These are phyloP conservation scores for Didymella lethalis DNA, from an alignment of 2,329 filamentous ascomycete species.

Conservation along the genomic window DNA sequence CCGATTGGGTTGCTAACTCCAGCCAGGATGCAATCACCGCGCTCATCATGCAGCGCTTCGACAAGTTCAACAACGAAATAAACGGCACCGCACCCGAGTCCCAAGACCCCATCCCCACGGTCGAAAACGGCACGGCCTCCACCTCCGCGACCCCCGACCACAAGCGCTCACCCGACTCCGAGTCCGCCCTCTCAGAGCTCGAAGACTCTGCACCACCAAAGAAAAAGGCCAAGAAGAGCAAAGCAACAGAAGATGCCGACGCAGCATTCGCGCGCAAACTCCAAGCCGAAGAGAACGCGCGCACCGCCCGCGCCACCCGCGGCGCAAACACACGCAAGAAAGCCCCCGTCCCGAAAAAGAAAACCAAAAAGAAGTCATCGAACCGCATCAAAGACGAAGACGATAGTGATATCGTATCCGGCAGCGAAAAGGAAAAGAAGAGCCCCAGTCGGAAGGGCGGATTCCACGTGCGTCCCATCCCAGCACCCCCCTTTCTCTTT, in stretches of 20 bases:
- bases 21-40: constrained; percentile 54
- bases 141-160: constrained; percentile 41
- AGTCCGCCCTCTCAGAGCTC: constrained; percentile 54
- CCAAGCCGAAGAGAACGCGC: constrained; percentile 88
- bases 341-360: constrained; percentile 65
- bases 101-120: constrained; percentile 51
- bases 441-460: constrained; percentile 80
- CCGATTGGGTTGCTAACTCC: constrained; percentile 22
- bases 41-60: constrained; percentile 60
- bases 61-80: constrained; percentile 54
- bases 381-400: constrained; percentile 80
- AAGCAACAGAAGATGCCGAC: constrained; percentile 79
- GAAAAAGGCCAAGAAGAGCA: constrained; percentile 69
- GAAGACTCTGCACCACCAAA: constrained; percentile 54
- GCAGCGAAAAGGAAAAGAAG: constrained; percentile 68
- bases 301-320: constrained; percentile 72
- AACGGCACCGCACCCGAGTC: constrained; percentile 37
- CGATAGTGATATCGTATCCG: constrained; percentile 76
- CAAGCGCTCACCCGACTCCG: constrained; percentile 55
- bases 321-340: constrained; percentile 69
- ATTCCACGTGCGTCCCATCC: constrained; percentile 72
- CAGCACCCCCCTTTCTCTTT: too few relatives aligned
- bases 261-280: constrained; percentile 85
- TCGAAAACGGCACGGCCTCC: constrained; percentile 43
- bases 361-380: constrained; percentile 74